These are phyloP conservation scores for Populus davidiana DNA, from an alignment of 345 rosid species.

Conservation along the genomic window DNA sequence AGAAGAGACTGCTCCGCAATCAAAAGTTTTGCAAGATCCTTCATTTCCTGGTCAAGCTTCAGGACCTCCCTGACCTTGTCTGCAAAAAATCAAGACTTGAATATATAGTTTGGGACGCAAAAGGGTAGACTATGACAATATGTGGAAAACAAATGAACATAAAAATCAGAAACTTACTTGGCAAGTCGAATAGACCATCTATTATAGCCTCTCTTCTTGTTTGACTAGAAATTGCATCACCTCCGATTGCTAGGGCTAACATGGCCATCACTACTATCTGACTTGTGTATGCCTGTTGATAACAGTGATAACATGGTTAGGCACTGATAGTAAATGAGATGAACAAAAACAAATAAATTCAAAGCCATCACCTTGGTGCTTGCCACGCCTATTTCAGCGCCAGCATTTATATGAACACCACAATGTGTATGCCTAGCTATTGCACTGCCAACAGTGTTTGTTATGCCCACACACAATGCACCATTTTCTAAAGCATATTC, in stretches of 20 bases:
- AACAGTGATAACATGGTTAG: neutral
- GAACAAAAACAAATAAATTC: neutral
- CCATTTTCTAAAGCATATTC: conserved; percentile 85
- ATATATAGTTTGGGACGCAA: neutral
- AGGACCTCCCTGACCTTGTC: conserved; percentile 85
- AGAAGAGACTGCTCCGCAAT: conserved; percentile 88
- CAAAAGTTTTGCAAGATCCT: conserved; percentile 68
- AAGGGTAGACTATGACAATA: neutral
- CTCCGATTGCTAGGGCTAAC: conserved; percentile 92
- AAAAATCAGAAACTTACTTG: conserved; percentile 51
- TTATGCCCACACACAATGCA: conserved; percentile 91
- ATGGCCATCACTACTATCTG: conserved; percentile 96
- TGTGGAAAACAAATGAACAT: neutral
- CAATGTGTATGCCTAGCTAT: conserved; percentile 89
- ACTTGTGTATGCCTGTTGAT: conserved; percentile 86
- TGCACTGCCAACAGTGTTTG: conserved; percentile 93
- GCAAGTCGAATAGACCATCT: conserved; percentile 84
- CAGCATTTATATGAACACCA: conserved; percentile 93
- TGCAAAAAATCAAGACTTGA: conserved; percentile 25
- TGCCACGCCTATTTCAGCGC: conserved; percentile 95
- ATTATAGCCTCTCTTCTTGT: conserved; percentile 79
- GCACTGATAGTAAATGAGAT: neutral
- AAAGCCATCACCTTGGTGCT: conserved; percentile 72
- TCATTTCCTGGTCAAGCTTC: conserved; percentile 78
- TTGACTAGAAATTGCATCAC: conserved; percentile 76